These are phyloP conservation scores for Linanthus parryae DNA, from an alignment of 148 eudicot species.

Conservation along the genomic window DNA sequence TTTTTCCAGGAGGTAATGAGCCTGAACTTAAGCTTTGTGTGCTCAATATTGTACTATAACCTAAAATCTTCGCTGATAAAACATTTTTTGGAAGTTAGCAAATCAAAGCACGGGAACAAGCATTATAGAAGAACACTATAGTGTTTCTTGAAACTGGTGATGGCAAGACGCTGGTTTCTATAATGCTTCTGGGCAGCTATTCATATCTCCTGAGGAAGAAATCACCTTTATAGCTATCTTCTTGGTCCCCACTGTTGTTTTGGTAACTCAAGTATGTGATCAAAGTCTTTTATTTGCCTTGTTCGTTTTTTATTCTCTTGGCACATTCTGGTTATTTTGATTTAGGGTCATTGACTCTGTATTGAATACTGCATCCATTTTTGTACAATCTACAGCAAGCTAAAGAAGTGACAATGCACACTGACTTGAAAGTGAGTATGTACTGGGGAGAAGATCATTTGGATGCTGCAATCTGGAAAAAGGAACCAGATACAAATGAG, in stretches of 20 bases:
- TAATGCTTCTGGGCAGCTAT: constrained; percentile 75
- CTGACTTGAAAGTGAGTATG: constrained; percentile 72
- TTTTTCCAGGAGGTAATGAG: too few species aligned
- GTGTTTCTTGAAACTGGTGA: constrained; percentile 85
- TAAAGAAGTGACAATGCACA: constrained; percentile 40
- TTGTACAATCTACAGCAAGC: constrained; percentile 53
- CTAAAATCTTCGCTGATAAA: too few species aligned
- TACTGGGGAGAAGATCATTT: constrained; percentile 82
- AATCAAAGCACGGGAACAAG: constrained; percentile 70
- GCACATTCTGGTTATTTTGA: too few species aligned
- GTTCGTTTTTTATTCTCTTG: too few species aligned
- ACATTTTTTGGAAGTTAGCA: constrained; percentile 67
- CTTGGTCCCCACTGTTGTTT: constrained; percentile 76
- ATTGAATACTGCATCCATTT: too few species aligned
- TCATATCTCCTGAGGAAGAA: constrained; percentile 60
- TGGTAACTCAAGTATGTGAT: constrained; percentile 78
- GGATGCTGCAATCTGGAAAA: constrained; percentile 65
- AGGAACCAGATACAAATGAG: constrained; percentile 49
- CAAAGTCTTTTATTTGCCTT: too few species aligned
- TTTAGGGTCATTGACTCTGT: too few species aligned
- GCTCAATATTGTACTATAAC: too few species aligned
- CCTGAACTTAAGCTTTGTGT: too few species aligned
- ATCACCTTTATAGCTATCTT: constrained; percentile 54
- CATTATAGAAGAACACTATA: constrained; percentile 67
- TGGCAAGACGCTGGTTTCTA: constrained; percentile 81